Base-by-base conservation (phyloP, 352 stramenopile species). In the Sclerospora graminicola region DNA sequence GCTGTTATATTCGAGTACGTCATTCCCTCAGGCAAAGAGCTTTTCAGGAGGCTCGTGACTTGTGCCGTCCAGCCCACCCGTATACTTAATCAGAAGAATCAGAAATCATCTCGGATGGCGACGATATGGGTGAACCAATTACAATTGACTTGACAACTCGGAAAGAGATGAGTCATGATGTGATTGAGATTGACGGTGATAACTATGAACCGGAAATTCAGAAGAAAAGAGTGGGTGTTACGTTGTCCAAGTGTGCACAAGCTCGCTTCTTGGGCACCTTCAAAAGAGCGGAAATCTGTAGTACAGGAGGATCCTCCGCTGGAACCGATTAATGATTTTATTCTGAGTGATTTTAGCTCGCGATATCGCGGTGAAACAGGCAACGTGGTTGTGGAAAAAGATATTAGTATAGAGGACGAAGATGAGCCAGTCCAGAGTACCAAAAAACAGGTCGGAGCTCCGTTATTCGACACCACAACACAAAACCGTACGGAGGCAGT, bases 321-420 rank as follows among this genome's bases (percentile, higher is more conserved):
- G 8, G 75, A 90, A 47, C 79, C 79, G 32, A 53, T 90, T 13
- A 88, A 86, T 28, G 79, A 90, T 35, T 84, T 80, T 45, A 90
- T 90, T 33, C 49, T 90, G 30, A 84, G 67, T 31, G 79, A 90
- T 40, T 90, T 90, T 56, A 58, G 75, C 48, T 75, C 76, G 23
- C 61, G 79, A 16, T 84, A 76, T 45, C 76, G 79, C 20, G 74
- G 77, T 10, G 21, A 41, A 7, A 51, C 69, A 1, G 65, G 73
- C 24, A 59, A 78, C 10, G 58, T 84, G 36, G 47, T 50, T 4
- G 56, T 84, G 11, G 54, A 84, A 43, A 78, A 80, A 39, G 36
- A 66, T 7, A 57, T 71, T 1, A 49, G 56, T n/a, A 45, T 54
- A 13, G 63, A 66, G 5, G 58, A 65, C 1, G 52, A 62, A 5